Percentiles rank a stretch among this genome's conserved stretches.
phyloP scores from a whole-genome alignment of 345 rosid genomes.

The Pistacia vera region DNA sequence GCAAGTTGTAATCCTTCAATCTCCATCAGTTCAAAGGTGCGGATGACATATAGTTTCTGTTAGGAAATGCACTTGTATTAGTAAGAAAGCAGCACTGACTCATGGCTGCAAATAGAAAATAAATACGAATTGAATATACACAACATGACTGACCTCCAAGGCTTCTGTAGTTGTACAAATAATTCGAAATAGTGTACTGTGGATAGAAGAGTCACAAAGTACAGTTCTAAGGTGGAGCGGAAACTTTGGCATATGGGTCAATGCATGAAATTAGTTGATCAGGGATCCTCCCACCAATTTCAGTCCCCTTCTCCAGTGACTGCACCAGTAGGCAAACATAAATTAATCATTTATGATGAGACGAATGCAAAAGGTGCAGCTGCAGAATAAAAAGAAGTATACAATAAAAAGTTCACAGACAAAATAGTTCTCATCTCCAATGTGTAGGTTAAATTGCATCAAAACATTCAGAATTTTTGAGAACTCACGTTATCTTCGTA shows the following conservation, averaged over 20 bases:
- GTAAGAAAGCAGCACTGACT: slow-evolving; percentile 14
- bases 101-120: slow-evolving; percentile 1
- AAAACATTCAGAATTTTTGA: slow-evolving; percentile 18
- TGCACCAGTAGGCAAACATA: slow-evolving; percentile 33
- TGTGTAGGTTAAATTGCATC: slow-evolving; percentile 2
- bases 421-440: not conserved
- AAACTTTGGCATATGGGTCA: slow-evolving; percentile 47
- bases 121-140: slow-evolving; percentile 11
- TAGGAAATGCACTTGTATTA: slow-evolving; percentile 19
- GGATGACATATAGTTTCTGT: slow-evolving; percentile 73
- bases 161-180: slow-evolving; percentile 69
- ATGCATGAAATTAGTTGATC: slow-evolving; percentile 58
- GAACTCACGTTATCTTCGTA: slow-evolving; percentile 71
- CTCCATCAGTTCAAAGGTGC: slow-evolving; percentile 62
- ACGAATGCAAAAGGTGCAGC: slow-evolving; percentile 14
- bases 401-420: not conserved
- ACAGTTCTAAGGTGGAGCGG: slow-evolving; percentile 44
- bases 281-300: slow-evolving; percentile 45
- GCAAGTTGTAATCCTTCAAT: slow-evolving; percentile 86
- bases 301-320: slow-evolving; percentile 43
- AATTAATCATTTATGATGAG: slow-evolving; percentile 12
- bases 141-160: slow-evolving; percentile 70
- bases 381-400: not conserved
- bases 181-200: slow-evolving; percentile 61
- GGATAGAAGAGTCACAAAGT: slow-evolving; percentile 83